A percentile compares a stretch with the other conserved stretches of the same genome.
Evolutionary conservation across 257 asterid species (phyloP).

Genomic region (Solanum microdontum): DNA sequence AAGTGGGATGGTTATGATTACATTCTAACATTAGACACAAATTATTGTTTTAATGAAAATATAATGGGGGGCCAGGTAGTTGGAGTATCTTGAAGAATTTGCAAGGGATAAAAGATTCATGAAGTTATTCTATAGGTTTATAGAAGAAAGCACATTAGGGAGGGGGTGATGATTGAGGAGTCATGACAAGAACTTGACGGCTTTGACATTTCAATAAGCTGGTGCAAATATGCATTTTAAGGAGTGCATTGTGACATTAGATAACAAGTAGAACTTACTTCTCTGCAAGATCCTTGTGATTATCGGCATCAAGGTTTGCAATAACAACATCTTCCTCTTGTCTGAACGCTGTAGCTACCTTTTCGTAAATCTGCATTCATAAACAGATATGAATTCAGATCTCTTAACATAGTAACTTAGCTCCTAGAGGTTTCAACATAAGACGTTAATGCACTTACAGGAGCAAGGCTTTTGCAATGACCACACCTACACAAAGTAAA

Average conservation of each 20-base stretch:
- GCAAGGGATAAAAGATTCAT: neutral
- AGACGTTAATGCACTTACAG: conserved; percentile 52
- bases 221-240: neutral
- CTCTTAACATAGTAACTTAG: conserved; percentile 2
- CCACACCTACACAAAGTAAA: conserved; percentile 69
- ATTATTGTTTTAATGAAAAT: neutral
- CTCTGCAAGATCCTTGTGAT: conserved; percentile 64
- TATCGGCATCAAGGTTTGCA: conserved; percentile 86
- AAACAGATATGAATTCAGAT: conserved; percentile 5
- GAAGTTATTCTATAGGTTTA: neutral
- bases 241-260: neutral
- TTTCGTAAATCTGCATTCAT: conserved; percentile 55
- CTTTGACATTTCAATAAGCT: neutral
- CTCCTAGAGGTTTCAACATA: neutral
- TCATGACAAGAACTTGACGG: neutral
- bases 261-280: conserved; percentile 38
- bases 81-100: neutral
- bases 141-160: neutral
- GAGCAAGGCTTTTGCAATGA: conserved; percentile 90
- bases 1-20: neutral
- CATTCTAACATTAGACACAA: neutral
- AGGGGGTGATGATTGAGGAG: neutral
- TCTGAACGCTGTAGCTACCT: conserved; percentile 75
- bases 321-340: conserved; percentile 72
- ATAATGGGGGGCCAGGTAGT: neutral